A percentile compares a stretch with the other conserved stretches of the same genome.
These are phyloP conservation scores for Solanum arcanum DNA, from an alignment of 257 asterid genomes.

Conservation along the genomic window DNA sequence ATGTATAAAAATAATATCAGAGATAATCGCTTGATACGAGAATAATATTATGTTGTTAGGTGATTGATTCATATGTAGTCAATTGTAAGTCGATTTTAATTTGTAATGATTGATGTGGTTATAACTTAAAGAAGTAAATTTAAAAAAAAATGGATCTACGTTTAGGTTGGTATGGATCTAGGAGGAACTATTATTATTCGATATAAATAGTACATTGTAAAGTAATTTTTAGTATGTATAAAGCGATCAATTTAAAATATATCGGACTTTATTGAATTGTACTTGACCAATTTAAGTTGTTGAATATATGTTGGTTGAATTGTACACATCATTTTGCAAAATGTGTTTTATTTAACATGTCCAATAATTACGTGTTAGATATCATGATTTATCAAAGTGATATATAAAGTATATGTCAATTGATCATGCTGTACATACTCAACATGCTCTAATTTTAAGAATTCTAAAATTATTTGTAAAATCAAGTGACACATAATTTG, in stretches of 20 bases:
- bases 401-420: not conserved
- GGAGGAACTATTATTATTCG: not conserved
- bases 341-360: not conserved
- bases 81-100: too few relatives aligned
- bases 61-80: not conserved
- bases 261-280: not conserved
- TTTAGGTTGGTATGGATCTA: not conserved
- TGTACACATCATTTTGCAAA: too few relatives aligned
- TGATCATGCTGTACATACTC: not conserved
- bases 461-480: not conserved
- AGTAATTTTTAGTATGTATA: too few relatives aligned
- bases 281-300: not conserved
- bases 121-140: too few relatives aligned
- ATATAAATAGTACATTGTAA: too few relatives aligned
- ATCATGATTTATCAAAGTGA: not conserved
- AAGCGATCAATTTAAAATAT: too few relatives aligned
- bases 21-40: not conserved
- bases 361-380: not conserved
- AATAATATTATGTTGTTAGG: too few relatives aligned
- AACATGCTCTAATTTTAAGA: too few relatives aligned
- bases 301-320: too few relatives aligned
- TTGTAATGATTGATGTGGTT: not conserved
- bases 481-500: not conserved
- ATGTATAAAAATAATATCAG: too few relatives aligned
- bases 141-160: not conserved